Base-by-base conservation (phyloP, 208 protist species). In the Trypanosoma avium region DNA sequence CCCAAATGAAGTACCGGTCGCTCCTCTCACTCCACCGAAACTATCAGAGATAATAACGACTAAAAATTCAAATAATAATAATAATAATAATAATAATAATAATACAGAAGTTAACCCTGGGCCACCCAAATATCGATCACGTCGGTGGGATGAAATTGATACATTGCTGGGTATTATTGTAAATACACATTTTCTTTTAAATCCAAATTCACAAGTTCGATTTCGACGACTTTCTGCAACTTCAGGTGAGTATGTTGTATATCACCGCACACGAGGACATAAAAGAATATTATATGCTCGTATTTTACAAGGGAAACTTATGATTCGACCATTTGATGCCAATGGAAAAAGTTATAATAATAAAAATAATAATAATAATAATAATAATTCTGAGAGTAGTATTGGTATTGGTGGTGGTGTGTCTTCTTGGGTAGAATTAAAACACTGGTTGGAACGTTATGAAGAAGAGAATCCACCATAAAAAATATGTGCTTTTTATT, bases 171-270 rank as follows among this genome's bases (percentile, higher is more conserved):
- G 79, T 24, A 64, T 54, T 35, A 49, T 76, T 32, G 38, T 93
- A 27, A 88, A 90, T 40, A 61, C 48, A 27, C 69, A 88, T 65
- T 93, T 87, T 66, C 35, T 22, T 21, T n/a, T 29, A 7, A 35
- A 76, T 58, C 67, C 74, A 9, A 4, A 57, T 19, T 84, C 76
- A 13, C 62, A 68, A 19, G 78, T 77, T 79, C 82, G 83, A 21
- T 79, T 93, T 45, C 78, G 73, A 29, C 73, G 61, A 12, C 55
- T 88, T 9, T 67, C 74, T 4, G 58, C 79, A 0, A 77, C 61
- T 19, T 45, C 66, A 2, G 86, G 89, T n/a, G 80, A 87, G 77
- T 93, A 93, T 64, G 75, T 91, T 0, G 45, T 90, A 22, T 89
- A 88, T 70, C 79, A 88, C 61, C 72, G 68, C 9, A 48, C 67